Conservation (phyloP, 2,329 filamentous ascomycete genomes). For the Pseudocercospora fijiensis region DNA sequence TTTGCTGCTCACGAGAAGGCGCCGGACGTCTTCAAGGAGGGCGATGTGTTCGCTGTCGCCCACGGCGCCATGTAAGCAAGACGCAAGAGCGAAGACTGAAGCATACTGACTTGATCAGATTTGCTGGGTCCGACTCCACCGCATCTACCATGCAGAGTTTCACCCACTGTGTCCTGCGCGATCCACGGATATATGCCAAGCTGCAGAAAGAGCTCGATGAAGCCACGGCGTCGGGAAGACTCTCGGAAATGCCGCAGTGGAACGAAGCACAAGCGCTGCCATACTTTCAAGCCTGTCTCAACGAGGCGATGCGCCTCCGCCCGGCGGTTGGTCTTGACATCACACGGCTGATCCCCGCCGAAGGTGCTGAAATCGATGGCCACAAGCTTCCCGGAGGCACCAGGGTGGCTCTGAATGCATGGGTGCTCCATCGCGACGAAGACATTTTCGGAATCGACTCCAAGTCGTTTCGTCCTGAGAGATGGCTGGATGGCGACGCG, state of each 20-base stretch:
- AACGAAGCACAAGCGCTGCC: constrained; percentile 50
- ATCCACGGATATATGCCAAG: constrained; percentile 49
- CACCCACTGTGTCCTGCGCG: constrained; percentile 53
- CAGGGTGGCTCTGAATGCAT: constrained; percentile 55
- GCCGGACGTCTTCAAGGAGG: constrained; percentile 49
- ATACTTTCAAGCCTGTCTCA: constrained; percentile 59
- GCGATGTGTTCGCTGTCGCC: constrained; percentile 58
- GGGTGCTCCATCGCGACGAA: constrained; percentile 52
- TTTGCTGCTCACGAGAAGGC: constrained; percentile 56
- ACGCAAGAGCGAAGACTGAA: background rate
- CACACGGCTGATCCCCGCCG: constrained; percentile 52
- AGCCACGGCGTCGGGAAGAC: constrained; percentile 23
- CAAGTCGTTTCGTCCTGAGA: constrained; percentile 23
- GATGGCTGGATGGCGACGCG: constrained; percentile 28
- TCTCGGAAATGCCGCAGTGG: constrained; percentile 34
- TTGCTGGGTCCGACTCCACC: constrained; percentile 62
- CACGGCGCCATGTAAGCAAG: constrained; percentile 58
- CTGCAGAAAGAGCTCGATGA: constrained; percentile 45
- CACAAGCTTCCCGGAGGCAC: constrained; percentile 55
- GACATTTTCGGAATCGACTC: constrained; percentile 32
- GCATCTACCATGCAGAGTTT: constrained; percentile 60
- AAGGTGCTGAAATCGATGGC: constrained; percentile 55
- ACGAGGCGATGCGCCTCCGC: constrained; percentile 57
- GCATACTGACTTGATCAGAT: constrained; percentile 17
- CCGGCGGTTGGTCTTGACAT: constrained; percentile 59